phyloP scores from a whole-genome alignment of 768 basidiomycete species.

The Suillus occidentalis region DNA sequence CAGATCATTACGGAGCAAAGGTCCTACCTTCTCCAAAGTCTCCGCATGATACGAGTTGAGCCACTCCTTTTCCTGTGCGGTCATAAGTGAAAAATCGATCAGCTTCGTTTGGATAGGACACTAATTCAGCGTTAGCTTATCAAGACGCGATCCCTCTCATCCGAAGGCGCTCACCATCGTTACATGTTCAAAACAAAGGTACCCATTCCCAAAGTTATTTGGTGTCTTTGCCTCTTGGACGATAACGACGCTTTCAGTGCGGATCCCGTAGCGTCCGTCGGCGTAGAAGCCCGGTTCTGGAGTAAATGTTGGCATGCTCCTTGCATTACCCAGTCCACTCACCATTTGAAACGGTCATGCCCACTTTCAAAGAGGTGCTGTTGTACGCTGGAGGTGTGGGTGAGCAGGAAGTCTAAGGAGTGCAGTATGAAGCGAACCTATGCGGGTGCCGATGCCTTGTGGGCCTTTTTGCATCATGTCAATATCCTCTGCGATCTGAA shows the following conservation, averaged over 20 bases:
- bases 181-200: constrained; percentile 80
- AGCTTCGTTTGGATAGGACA: constrained; percentile 89
- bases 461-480: constrained; percentile 41
- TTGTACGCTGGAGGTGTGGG: constrained; percentile 53
- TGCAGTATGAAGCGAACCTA: constrained; percentile 24
- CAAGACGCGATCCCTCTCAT: background rate
- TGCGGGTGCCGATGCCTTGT: constrained; percentile 50
- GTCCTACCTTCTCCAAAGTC: constrained; percentile 68
- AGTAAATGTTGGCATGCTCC: background rate
- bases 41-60: constrained; percentile 82
- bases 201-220: constrained; percentile 82
- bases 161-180: constrained; percentile 66
- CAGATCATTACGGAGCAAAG: constrained; percentile 62
- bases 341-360: constrained; percentile 91
- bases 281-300: constrained; percentile 89
- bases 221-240: constrained; percentile 71
- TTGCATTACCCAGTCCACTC: constrained; percentile 7
- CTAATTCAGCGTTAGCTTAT: constrained; percentile 25
- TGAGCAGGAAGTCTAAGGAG: constrained; percentile 3
- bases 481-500: background rate
- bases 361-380: constrained; percentile 67
- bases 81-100: constrained; percentile 62
- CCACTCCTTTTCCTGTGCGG: constrained; percentile 74
- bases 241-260: constrained; percentile 88
- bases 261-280: constrained; percentile 88